These are phyloP conservation scores for Hypoxylon cercidicola DNA, from an alignment of 495 filamentous ascomycete species.

Conservation along the genomic window DNA sequence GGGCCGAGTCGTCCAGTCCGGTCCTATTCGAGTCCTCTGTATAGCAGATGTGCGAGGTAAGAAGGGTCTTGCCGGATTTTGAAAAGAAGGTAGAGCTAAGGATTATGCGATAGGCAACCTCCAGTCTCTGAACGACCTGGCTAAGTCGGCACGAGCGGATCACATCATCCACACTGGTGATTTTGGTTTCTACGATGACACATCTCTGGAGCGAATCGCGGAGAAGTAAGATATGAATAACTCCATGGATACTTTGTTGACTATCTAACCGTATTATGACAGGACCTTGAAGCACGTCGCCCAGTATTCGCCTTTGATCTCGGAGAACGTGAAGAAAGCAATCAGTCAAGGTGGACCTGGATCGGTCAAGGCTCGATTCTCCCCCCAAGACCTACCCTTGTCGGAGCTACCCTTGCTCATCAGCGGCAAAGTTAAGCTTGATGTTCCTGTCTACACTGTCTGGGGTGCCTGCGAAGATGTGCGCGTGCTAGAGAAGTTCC, in stretches of 20 bases:
- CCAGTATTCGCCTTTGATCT: constrained; percentile 95
- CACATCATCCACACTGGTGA: constrained; percentile 99
- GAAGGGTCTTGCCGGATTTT: constrained; percentile 23
- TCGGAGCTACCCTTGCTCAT: constrained; percentile 95
- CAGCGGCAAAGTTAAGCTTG: constrained; percentile 84
- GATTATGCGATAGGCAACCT: constrained; percentile 77
- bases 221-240: constrained; percentile 82
- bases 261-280: constrained; percentile 31
- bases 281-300: constrained; percentile 98
- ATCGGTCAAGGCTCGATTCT: constrained; percentile 84
- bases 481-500: constrained; percentile 95
- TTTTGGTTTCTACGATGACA: constrained; percentile 98
- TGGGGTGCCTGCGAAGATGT: constrained; percentile 99
- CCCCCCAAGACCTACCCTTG: constrained; percentile 82
- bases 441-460: constrained; percentile 97
- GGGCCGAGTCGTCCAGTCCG: constrained; percentile 81
- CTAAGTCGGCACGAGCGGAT: constrained; percentile 90
- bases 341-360: constrained; percentile 69
- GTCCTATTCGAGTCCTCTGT: constrained; percentile 86
- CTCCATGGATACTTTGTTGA: not conserved
- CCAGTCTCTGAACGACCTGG: constrained; percentile 93
- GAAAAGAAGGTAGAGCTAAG: constrained; percentile 28
- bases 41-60: constrained; percentile 98
- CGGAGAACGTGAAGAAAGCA: constrained; percentile 84
- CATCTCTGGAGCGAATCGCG: constrained; percentile 94